phyloP scores from a whole-genome alignment of 164 flowering plant species.

The Liquidambar formosana region DNA sequence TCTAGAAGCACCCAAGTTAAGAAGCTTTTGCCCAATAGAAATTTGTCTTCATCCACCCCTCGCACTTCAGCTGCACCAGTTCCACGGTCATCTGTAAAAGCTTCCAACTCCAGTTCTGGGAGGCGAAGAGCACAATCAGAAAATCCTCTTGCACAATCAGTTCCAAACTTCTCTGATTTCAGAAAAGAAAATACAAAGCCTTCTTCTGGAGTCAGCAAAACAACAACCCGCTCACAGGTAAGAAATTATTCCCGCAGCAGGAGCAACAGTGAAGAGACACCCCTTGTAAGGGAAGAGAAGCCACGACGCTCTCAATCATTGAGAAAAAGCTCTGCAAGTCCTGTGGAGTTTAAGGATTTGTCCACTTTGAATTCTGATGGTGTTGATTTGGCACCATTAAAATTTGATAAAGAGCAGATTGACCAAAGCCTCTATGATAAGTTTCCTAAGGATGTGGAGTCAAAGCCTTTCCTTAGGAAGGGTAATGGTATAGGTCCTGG shows the following conservation, averaged over 20 bases:
- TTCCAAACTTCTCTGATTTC: constrained; percentile 88
- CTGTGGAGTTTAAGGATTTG: constrained; percentile 53
- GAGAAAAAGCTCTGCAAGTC: constrained; percentile 55
- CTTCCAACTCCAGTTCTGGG: constrained; percentile 49
- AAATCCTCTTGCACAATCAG: constrained; percentile 86
- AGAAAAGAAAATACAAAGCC: constrained; percentile 90
- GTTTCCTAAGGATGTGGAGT: constrained; percentile 33
- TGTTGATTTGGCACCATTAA: constrained; percentile 41
- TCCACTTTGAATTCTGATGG: constrained; percentile 47
- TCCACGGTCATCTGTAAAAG: constrained; percentile 58
- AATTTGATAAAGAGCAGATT: constrained; percentile 52
- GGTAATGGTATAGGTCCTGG: constrained; percentile 69
- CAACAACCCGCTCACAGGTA: constrained; percentile 47
- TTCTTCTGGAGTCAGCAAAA: constrained; percentile 55
- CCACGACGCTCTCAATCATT: constrained; percentile 50
- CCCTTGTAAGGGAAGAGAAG: constrained; percentile 67
- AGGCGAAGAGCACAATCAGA: constrained; percentile 63
- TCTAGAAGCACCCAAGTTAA: constrained; percentile 52
- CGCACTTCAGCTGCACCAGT: constrained; percentile 49
- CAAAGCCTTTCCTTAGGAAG: constrained; percentile 64
- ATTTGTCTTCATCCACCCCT: constrained; percentile 57
- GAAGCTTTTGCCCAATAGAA: constrained; percentile 54
- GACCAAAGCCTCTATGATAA: constrained; percentile 38
- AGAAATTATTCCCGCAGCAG: constrained; percentile 63
- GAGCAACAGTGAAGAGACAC: constrained; percentile 63